Evolutionary conservation across 441 rosid genomes (phyloP), one percentile per base, ranked within the genome.

Genomic region (Lagerstroemia fauriei): DNA sequence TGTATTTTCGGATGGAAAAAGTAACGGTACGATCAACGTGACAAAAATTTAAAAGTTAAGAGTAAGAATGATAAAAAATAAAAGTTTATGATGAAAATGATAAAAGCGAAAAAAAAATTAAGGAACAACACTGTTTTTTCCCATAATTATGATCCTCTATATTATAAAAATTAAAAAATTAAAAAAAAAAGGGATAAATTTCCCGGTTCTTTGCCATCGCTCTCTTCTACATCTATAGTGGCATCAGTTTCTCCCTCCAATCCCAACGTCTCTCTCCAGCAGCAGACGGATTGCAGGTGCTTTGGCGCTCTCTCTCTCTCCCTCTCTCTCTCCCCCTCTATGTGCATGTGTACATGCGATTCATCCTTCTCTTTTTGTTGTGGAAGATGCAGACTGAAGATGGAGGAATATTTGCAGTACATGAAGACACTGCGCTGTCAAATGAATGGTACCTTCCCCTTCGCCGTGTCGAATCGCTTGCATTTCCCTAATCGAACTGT

Each of bases 381-480:
- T 84, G 72, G 56, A 76, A 81, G 81, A 68, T 78, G 71, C 84
- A 57, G 73, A 75, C 44, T 25, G 73, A 81, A 80, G 85, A 95
- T 93, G 96, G 97, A 90, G 86, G 95, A 93, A 71, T 95, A 93
- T 75, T 80, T 93, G 88, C 92, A 92, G 90, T 83, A 84, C 86
- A 88, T 89, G 91, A 91, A 83, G 88, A 86, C 92, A 78, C 87
- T 92, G 44, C 93, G 94, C n/a, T 92, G 91, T 79, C 95, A 88
- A 82, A 92, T 95, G 90, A 91, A 87, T 80, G 78, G 84, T 82
- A 31, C 34, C 29, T 50, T 56, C 61, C 27, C 11, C 16, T 31
- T 47, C 71, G 56, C 32, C 44, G 0, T 29, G 66, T 7, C 14
- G 12, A n/a, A 32, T n/a, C 9, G 34, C n/a, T 34, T 51, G 51